Percentiles rank a stretch among this genome's conserved stretches.
phyloP scores from a whole-genome alignment of 192 early-diverging fungal genomes.

The Coemansia sp. region DNA sequence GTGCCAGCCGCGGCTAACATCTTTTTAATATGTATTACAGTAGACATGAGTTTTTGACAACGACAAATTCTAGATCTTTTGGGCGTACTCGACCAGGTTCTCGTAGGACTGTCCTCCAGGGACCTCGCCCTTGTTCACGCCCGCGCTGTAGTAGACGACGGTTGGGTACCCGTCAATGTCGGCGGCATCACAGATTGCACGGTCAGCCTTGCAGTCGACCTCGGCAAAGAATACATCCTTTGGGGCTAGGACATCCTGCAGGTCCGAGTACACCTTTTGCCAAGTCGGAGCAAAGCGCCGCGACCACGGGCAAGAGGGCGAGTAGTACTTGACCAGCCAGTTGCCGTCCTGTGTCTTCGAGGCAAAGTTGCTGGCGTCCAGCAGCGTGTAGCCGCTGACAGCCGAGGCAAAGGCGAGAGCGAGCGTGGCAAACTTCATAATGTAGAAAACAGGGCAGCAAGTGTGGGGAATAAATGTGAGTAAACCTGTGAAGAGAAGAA shows the following conservation, averaged over 20 bases:
- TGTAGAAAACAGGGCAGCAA: neutral
- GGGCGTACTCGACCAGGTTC: conserved; percentile 22
- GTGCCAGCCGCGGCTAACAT: neutral
- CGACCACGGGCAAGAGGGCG: conserved; percentile 49
- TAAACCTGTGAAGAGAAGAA: neutral
- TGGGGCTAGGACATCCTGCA: conserved; percentile 22
- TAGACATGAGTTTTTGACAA: neutral
- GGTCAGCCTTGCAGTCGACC: conserved; percentile 50
- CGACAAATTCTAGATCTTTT: conserved; percentile 12
- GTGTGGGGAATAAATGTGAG: neutral
- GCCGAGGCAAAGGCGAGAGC: conserved; percentile 23
- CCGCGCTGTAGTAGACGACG: conserved; percentile 38
- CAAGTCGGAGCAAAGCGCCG: conserved; percentile 51
- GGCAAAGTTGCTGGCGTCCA: conserved; percentile 41
- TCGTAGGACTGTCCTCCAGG: conserved; percentile 47
- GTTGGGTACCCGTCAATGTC: conserved; percentile 52
- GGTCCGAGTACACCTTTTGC: conserved; percentile 43
- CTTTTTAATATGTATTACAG: no score
- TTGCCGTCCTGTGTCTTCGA: conserved; percentile 34
- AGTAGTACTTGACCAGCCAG: conserved; percentile 55
- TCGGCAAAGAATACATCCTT: conserved; percentile 44
- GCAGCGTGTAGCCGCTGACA: conserved; percentile 41
- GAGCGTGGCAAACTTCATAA: conserved; percentile 34
- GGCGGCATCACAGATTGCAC: conserved; percentile 33
- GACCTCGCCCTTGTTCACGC: conserved; percentile 46